A percentile compares a stretch with the other conserved stretches of the same genome.
These are phyloP conservation scores for Gremmenia infestans DNA, from an alignment of 2,329 filamentous ascomycete genomes.

Conservation along the genomic window DNA sequence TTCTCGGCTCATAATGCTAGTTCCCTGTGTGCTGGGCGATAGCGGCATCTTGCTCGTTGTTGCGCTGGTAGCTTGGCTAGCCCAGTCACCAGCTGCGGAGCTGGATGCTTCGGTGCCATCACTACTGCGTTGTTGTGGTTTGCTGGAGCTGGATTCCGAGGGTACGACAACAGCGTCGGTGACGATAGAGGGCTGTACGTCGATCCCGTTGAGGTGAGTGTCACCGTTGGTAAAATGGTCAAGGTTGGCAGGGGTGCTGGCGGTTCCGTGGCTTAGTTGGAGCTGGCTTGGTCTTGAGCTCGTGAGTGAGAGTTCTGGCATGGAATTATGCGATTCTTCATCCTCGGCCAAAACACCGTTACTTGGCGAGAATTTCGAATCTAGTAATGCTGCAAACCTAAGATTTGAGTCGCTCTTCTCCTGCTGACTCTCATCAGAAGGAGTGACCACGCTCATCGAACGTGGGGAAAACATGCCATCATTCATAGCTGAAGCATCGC, in stretches of 20 bases:
- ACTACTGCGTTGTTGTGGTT: conserved; percentile 46
- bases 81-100: conserved; percentile 55
- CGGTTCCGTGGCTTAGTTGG: conserved; percentile 21
- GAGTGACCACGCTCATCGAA: conserved; percentile 27
- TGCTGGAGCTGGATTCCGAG: conserved; percentile 8
- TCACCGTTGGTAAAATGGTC: conserved; percentile 12
- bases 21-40: conserved; percentile 61
- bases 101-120: conserved; percentile 58
- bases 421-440: conserved; percentile 23
- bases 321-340: conserved; percentile 12
- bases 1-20: conserved; percentile 56
- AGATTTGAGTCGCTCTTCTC: conserved; percentile 15
- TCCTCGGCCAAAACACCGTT: conserved; percentile 19
- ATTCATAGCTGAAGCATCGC: conserved; percentile 32
- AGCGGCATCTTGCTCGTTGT: conserved; percentile 60
- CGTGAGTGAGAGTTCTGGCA: conserved; percentile 14
- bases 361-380: conserved; percentile 8
- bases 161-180: conserved; percentile 26
- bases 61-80: conserved; percentile 57
- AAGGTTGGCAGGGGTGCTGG: conserved; percentile 13
- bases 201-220: conserved; percentile 8
- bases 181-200: conserved; percentile 20
- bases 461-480: conserved; percentile 31
- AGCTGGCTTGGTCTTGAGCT: conserved; percentile 31
- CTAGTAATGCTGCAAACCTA: conserved; percentile 1